Conservation (phyloP, 768 basidiomycete species). For the Leccinum uliginosum region DNA sequence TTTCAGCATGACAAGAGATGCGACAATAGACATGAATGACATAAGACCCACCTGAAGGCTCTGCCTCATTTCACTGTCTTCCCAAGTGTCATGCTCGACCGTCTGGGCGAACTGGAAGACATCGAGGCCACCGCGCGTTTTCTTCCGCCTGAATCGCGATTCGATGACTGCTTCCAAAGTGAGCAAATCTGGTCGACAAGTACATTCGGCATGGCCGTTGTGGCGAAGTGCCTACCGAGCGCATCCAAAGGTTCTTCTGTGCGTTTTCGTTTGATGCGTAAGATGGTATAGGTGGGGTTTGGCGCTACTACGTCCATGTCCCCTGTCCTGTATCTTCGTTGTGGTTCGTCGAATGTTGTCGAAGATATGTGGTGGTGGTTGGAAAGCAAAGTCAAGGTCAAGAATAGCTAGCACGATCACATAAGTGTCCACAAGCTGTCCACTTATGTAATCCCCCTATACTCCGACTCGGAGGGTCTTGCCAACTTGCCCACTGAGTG, state of each 20-base stretch:
- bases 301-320: constrained; percentile 20
- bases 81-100: constrained; percentile 66
- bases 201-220: constrained; percentile 7
- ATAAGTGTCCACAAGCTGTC: constrained; percentile 1
- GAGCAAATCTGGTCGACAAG: constrained; percentile 13
- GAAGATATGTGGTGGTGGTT: not conserved
- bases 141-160: constrained; percentile 57
- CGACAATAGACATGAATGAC: not conserved
- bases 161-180: constrained; percentile 50
- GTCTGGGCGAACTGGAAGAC: constrained; percentile 82
- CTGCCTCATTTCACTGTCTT: constrained; percentile 52
- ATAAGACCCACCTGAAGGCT: constrained; percentile 53
- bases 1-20: not conserved
- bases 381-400: not conserved
- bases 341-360: not conserved
- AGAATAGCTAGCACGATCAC: constrained; percentile 3
- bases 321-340: not conserved
- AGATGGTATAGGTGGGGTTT: constrained; percentile 56
- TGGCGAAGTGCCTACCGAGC: constrained; percentile 47
- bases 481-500: no score
- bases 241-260: constrained; percentile 82
- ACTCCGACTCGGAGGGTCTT: no score
- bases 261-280: constrained; percentile 80
- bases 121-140: constrained; percentile 47
- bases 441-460: not conserved